Evolutionary conservation across 441 rosid genomes (phyloP).

Genomic region (Pelargonium fulgidum): DNA sequence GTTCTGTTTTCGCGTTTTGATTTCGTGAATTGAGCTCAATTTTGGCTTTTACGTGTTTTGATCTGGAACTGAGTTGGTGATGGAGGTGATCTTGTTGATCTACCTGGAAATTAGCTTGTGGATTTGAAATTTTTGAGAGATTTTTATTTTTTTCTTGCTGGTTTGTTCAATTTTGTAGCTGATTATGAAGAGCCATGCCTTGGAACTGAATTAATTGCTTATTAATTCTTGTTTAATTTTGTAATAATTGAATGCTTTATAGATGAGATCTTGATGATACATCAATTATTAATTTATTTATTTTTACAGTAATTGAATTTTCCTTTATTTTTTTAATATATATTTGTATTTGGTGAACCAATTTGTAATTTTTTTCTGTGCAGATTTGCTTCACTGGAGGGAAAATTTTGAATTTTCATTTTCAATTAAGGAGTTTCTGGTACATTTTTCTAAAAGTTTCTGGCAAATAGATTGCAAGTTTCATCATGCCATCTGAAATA

Average conservation of each 20-base stretch:
- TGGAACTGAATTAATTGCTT: conserved; percentile 15
- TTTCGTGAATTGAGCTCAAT: conserved; percentile 6
- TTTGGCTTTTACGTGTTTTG: conserved; percentile 14
- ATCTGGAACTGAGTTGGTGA: neutral
- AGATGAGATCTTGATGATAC: conserved; percentile 20
- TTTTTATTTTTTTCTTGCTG: neutral
- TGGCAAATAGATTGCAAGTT: conserved; percentile 3
- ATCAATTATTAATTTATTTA: too few species aligned
- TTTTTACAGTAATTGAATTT: neutral
- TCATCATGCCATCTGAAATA: conserved; percentile 37
- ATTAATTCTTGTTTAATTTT: conserved; percentile 5
- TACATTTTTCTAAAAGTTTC: conserved; percentile 8
- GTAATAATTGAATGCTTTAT: conserved; percentile 8
- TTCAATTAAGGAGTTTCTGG: neutral
- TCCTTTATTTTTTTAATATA: neutral
- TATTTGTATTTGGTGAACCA: neutral
- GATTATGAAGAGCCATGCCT: conserved; percentile 8
- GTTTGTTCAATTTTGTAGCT: conserved; percentile 2
- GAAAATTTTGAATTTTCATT: conserved; percentile 3
- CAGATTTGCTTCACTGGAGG: conserved; percentile 3
- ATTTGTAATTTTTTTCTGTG: neutral
- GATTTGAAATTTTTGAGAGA: conserved; percentile 9
- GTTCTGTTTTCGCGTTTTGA: neutral
- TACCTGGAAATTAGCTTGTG: conserved; percentile 6
- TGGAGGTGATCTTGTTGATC: conserved; percentile 19